A percentile compares a stretch with the other conserved stretches of the same genome.
Conservation (phyloP, 2,329 filamentous ascomycete species). For the Sporothrix dimorphospora region DNA sequence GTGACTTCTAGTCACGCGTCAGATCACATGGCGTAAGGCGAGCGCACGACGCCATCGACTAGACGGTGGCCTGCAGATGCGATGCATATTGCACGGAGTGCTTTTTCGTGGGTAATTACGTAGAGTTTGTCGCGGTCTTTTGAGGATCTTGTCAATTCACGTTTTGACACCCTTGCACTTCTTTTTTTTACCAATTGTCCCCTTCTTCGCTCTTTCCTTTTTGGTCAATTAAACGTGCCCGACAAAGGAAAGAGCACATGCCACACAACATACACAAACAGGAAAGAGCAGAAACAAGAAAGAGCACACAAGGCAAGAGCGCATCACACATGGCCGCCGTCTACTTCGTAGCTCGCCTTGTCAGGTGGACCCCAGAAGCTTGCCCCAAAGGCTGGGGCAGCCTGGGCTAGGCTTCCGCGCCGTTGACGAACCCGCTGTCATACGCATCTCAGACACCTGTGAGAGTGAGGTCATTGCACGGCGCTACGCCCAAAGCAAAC, state of each 20-base stretch:
- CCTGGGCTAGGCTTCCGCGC: constrained; percentile 12
- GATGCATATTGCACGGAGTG: background rate
- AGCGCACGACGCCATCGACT: background rate
- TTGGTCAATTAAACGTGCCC: background rate
- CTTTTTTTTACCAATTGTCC: too few species aligned
- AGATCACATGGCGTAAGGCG: background rate
- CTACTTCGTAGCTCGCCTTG: too few species aligned
- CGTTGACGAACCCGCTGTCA: constrained; percentile 15
- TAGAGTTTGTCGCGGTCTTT: background rate
- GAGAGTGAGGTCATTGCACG: constrained; percentile 19
- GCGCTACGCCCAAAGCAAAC: constrained; percentile 19
- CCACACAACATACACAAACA: background rate
- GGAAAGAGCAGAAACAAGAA: background rate
- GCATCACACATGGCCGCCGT: too few species aligned
- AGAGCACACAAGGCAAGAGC: background rate
- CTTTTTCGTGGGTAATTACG: background rate
- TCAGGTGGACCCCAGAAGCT: too few species aligned
- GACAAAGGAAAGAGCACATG: background rate
- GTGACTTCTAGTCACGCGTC: background rate
- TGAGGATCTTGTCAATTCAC: background rate
- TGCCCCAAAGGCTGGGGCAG: constrained; percentile 8
- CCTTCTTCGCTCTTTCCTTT: background rate
- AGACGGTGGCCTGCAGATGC: background rate
- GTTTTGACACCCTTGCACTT: too few species aligned
- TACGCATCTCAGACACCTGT: background rate